These are phyloP conservation scores for Mentha longifolia DNA, from an alignment of 257 asterid species.

Conservation along the genomic window DNA sequence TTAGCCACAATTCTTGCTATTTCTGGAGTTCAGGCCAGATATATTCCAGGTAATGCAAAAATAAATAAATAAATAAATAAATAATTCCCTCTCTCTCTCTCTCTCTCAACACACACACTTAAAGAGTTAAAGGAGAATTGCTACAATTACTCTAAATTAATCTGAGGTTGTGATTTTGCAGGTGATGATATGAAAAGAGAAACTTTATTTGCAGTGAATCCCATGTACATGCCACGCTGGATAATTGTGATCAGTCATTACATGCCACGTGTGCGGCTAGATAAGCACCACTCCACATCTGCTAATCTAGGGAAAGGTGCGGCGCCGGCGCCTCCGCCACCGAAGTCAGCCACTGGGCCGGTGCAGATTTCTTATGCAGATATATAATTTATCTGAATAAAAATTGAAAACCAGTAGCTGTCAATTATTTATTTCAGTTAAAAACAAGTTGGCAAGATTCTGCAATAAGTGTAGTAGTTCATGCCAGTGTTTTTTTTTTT, in stretches of 20 bases:
- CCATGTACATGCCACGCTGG: background rate
- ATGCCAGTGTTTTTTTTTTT: no score
- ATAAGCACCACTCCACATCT: background rate
- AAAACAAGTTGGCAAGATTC: no score
- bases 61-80: background rate
- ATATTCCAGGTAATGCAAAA: background rate
- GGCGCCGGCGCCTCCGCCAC: background rate
- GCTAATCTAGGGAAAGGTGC: background rate
- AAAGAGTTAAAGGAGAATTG: background rate
- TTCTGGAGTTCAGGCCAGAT: slow-evolving; percentile 1
- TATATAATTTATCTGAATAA: background rate
- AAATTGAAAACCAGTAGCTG: background rate
- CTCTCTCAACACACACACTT: background rate
- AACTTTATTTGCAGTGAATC: background rate
- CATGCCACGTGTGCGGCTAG: background rate
- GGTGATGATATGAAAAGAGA: background rate
- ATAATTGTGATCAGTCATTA: background rate
- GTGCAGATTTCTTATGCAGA: background rate
- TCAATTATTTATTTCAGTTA: background rate
- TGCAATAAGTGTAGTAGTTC: background rate
- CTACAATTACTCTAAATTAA: background rate
- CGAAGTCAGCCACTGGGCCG: background rate
- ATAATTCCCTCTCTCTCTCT: background rate
- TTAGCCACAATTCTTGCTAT: background rate
- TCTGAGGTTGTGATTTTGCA: background rate